Conservation (phyloP, 495 filamentous ascomycete species). For the Xylaria scruposa region DNA sequence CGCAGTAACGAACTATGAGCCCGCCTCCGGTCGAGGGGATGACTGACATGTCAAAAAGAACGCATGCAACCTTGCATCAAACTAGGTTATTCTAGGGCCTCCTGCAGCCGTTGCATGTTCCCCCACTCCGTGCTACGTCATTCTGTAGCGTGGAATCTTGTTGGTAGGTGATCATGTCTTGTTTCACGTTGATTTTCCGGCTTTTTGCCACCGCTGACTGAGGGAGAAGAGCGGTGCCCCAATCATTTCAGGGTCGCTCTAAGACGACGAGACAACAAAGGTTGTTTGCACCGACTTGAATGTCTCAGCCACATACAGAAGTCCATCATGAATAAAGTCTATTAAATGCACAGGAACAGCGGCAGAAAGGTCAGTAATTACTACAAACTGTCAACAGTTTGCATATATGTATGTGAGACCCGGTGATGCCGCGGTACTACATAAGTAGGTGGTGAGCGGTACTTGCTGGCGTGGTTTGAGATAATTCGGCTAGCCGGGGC, state of each 20-base stretch:
- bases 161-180: conserved; percentile 9
- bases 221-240: not conserved
- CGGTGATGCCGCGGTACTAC: not conserved
- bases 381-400: not conserved
- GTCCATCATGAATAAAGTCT: not conserved
- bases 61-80: conserved; percentile 1
- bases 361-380: not conserved
- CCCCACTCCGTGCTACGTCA: not conserved
- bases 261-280: not conserved
- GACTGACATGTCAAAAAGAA: not conserved
- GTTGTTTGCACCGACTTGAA: too few species aligned
- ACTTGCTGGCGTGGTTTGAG: not conserved
- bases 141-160: not conserved
- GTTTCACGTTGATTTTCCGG: not conserved
- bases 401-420: too few species aligned
- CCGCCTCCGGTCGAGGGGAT: not conserved
- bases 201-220: conserved; percentile 6
- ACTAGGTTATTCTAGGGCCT: not conserved
- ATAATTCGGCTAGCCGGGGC: not conserved
- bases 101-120: not conserved
- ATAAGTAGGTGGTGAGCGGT: not conserved
- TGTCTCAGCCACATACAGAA: not conserved
- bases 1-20: not conserved
- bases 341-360: not conserved
- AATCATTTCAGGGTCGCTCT: not conserved